Evolutionary conservation across 495 filamentous ascomycete species (phyloP).

Genomic region (Tuber magnatum): DNA sequence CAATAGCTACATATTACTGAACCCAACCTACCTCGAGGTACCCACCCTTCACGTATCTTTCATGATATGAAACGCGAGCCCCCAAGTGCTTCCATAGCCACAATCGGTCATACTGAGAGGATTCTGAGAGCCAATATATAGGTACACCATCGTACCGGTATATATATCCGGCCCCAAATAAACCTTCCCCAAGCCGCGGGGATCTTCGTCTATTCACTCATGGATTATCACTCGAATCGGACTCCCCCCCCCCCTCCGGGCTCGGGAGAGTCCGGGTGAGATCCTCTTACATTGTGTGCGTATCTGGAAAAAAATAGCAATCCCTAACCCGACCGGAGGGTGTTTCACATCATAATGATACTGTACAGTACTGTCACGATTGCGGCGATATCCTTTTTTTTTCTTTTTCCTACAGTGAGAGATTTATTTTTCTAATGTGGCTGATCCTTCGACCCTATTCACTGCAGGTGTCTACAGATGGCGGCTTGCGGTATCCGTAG

Average conservation of each 20-base stretch:
- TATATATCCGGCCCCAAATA: neutral
- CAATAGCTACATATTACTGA: neutral
- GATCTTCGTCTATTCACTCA: neutral
- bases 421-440: neutral
- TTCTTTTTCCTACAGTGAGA: neutral
- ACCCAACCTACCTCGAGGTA: neutral
- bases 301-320: neutral
- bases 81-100: neutral
- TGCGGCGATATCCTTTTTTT: neutral
- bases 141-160: neutral
- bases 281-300: neutral
- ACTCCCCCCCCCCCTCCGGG: neutral
- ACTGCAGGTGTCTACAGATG: neutral
- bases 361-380: neutral
- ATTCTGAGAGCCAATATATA: neutral
- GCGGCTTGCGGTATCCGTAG: neutral
- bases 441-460: neutral
- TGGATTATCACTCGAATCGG: neutral
- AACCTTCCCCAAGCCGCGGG: neutral
- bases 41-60: neutral
- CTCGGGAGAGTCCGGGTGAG: neutral
- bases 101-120: neutral
- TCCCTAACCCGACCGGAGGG: neutral
- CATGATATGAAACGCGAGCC: neutral
- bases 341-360: neutral